Evolutionary conservation across 2,329 filamentous ascomycete species (phyloP), one percentile per base, ranked within the genome.

Genomic region (Fusarium tupiense): DNA sequence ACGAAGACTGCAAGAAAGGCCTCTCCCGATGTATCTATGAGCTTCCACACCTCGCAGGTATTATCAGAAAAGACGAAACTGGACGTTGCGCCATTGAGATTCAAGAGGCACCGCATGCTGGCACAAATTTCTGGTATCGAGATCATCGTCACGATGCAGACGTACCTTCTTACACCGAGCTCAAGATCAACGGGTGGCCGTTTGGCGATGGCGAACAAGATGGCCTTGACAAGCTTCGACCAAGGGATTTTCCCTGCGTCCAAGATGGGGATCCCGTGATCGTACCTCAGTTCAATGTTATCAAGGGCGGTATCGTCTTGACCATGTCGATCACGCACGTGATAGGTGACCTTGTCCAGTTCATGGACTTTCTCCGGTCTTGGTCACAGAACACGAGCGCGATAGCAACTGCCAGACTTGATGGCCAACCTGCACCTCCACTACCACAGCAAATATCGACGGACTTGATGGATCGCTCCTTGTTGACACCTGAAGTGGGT

Each of bases 281-380:
- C 14, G 40, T 46, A 22, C 65, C 65, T 43, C 65, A 50, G 16
- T 68, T 68, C 24, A 68, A 68, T 10, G 54, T 68, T 41, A 8
- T 65, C 29, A 40, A 31, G 9, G 61, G 35, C 40, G 65, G 64
- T 6, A 49, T 68, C 24, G 54, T 68, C 31, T 49, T 68, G n/a
- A 60, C 61, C 6, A 68, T 68, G 38, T 60, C 65, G 8, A 65
- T 68, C 33, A 49, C 61, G 31, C 65, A 68, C 35, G 65, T 54
- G 3, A 68, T 65, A 14, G 46, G 65, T 8, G 65, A 68, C 20
- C 61, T 68, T 7, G 54, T 68, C 5, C 65, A 68, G 53, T 60
- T 52, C 3, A 43, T 68, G 61, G 53, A 59, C 26, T 65, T 65
- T 31, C 29, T 68, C 24, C 33, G 37, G 26, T 65, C 61, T 31